A percentile compares a stretch with the other conserved stretches of the same genome.
These are phyloP conservation scores for Pythium sp. DNA, from an alignment of 352 stramenopile genomes.

Conservation along the genomic window DNA sequence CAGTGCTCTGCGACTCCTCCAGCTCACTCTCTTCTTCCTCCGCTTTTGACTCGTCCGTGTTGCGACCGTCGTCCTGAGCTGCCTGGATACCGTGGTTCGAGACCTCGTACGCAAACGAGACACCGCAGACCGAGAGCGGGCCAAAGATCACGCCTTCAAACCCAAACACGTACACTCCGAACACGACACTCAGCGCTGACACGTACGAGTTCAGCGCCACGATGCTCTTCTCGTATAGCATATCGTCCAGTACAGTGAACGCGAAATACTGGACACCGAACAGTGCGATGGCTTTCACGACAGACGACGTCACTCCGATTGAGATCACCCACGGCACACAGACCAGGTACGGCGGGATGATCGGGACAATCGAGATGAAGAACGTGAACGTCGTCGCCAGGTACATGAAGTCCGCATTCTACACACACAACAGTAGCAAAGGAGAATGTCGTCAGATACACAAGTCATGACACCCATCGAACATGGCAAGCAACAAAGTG, in stretches of 20 bases:
- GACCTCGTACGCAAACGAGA: slow-evolving; percentile 83
- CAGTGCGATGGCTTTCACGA: slow-evolving; percentile 77
- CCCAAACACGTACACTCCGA: slow-evolving; percentile 85
- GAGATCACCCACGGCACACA: slow-evolving; percentile 82
- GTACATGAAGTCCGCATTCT: slow-evolving; percentile 87
- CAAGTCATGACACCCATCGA: not conserved
- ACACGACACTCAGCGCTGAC: slow-evolving; percentile 81
- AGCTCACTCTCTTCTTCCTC: slow-evolving; percentile 47
- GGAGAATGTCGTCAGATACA: not conserved
- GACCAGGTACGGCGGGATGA: slow-evolving; percentile 84
- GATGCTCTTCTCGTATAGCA: slow-evolving; percentile 89
- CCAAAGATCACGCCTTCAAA: slow-evolving; percentile 88
- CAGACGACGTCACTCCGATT: slow-evolving; percentile 73
- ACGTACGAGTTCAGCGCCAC: slow-evolving; percentile 85
- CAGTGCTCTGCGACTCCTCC: slow-evolving; percentile 42
- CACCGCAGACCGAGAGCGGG: slow-evolving; percentile 75
- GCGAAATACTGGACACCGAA: slow-evolving; percentile 85
- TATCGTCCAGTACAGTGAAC: slow-evolving; percentile 83
- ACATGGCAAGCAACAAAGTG: not conserved
- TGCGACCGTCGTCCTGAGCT: slow-evolving; percentile 60
- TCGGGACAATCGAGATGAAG: slow-evolving; percentile 87
- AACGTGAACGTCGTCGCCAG: slow-evolving; percentile 83
- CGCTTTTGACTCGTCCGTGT: slow-evolving; percentile 34
- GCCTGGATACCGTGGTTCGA: slow-evolving; percentile 87
- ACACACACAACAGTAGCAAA: not conserved